Evolutionary conservation across 495 filamentous ascomycete genomes (phyloP), one percentile per base, ranked within the genome.

Genomic region (Aspergillus nanangensis): DNA sequence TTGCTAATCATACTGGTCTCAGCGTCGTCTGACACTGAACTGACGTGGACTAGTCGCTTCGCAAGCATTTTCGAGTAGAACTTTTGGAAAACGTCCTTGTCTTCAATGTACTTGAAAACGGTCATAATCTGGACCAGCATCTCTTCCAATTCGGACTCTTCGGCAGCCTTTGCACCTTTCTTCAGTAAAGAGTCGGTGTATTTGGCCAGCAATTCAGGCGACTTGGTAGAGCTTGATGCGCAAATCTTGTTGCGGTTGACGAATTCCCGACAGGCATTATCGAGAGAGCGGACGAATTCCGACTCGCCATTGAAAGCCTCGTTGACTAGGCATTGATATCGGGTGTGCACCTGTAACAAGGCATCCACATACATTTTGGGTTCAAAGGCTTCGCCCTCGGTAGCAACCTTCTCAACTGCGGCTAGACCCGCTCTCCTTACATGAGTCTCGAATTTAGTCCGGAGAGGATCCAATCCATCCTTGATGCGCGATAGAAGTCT

Each of bases 1-100:
- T 99, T 99, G 74, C 85, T 87, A 65, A 99, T 97, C 93, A 99
- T 99, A 65, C 88, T 96, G 0, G 90, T 96, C 69, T 99, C 93
- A 0, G 93, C 92, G 65, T 99, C 94, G 55, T 95, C 90, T 11
- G 92, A 96, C 2, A 92, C 91, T 1, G 93, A 96, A 57, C 82
- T 95, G 65, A 83, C 85, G 61, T 96, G 90, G 7, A 99, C 94
- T 44, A 99, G 71, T 47, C 93, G 88, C 63, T 95, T 90, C 38
- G 93, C 94, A 50, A 99, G 71, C 84, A 91, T 93, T 39, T 92
- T 87, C 8, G 94, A 94, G 67, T 99, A 99, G 69, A 96, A 97
- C 63, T 96, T 97, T 67, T 97, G 94, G 76, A 97, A 99, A 5
- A 99, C 93, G 63, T 99, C 93, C 71, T 97, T 97, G 69, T 99